Evolutionary conservation across 768 basidiomycete species (phyloP).

Genomic region (Pleurotus tuoliensis): DNA sequence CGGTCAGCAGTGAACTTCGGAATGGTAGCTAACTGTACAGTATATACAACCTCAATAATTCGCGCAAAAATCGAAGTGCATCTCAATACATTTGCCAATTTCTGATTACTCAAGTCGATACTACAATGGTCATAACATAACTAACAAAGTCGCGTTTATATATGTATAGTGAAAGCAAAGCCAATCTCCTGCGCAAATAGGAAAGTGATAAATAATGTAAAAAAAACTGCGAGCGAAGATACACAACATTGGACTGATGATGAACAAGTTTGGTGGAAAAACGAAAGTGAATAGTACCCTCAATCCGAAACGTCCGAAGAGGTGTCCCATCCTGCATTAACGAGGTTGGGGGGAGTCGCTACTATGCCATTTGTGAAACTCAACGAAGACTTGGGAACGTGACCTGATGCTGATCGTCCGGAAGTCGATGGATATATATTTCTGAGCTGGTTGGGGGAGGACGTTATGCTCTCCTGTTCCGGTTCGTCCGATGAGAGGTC

Average conservation of each 20-base stretch:
- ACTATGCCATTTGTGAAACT: conserved; percentile 34
- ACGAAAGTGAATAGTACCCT: background rate
- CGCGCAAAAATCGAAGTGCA: background rate
- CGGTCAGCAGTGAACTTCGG: conserved; percentile 39
- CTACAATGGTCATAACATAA: conserved; percentile 5
- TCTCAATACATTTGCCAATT: conserved; percentile 9
- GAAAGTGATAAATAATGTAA: conserved; percentile 5
- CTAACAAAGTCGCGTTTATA: background rate
- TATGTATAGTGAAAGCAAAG: background rate
- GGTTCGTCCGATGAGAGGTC: conserved; percentile 11
- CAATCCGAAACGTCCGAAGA: conserved; percentile 9
- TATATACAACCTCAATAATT: background rate
- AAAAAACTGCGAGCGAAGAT: background rate
- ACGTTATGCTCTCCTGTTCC: background rate
- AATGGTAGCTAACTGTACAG: conserved; percentile 5
- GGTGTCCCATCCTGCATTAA: conserved; percentile 36
- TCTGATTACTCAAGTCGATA: background rate
- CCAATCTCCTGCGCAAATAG: conserved; percentile 5
- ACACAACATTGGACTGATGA: background rate
- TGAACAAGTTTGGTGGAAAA: background rate
- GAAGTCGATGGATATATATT: conserved; percentile 22
- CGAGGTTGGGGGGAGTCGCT: conserved; percentile 44
- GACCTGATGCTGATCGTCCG: conserved; percentile 1
- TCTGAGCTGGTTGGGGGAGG: conserved; percentile 17
- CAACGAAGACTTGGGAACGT: conserved; percentile 26